phyloP scores from a whole-genome alignment of 2,329 filamentous ascomycete species.

The Aspergillus spinulosporus region DNA sequence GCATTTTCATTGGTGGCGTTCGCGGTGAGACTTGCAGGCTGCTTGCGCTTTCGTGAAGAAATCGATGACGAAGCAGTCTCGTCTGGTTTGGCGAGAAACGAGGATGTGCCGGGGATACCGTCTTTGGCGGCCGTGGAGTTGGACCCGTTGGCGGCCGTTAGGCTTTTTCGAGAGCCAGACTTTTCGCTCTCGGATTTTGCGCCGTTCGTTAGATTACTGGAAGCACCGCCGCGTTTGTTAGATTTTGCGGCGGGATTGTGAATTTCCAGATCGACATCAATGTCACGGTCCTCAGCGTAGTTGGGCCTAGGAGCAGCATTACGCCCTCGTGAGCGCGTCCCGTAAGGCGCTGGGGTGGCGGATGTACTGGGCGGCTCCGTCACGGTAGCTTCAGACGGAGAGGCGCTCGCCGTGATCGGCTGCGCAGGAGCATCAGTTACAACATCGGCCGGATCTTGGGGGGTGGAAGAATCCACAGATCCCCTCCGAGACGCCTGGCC shows the following conservation, averaged over 20 bases:
- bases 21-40: constrained; percentile 50
- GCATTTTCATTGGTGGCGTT: constrained; percentile 32
- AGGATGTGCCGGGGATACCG: constrained; percentile 58
- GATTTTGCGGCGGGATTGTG: constrained; percentile 33
- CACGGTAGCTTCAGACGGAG: constrained; percentile 40
- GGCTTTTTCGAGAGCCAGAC: constrained; percentile 43
- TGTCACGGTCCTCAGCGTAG: constrained; percentile 91
- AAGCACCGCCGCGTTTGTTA: constrained; percentile 33
- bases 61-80: constrained; percentile 45
- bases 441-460: constrained; percentile 26
- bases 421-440: constrained; percentile 35
- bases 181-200: constrained; percentile 42
- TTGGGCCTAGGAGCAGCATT: constrained; percentile 80
- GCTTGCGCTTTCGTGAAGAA: constrained; percentile 82
- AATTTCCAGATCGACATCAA: constrained; percentile 83
- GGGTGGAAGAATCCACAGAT: constrained; percentile 24
- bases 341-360: constrained; percentile 70
- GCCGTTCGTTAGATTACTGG: constrained; percentile 32
- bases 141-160: constrained; percentile 37
- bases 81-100: constrained; percentile 55
- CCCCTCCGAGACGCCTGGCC: constrained; percentile 40
- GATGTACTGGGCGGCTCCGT: constrained; percentile 42
- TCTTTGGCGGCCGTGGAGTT: constrained; percentile 42
- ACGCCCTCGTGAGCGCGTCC: constrained; percentile 90
- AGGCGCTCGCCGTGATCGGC: constrained; percentile 48